phyloP scores from a whole-genome alignment of 1,284 basidiomycete genomes.

The Porogramme epimiltina region DNA sequence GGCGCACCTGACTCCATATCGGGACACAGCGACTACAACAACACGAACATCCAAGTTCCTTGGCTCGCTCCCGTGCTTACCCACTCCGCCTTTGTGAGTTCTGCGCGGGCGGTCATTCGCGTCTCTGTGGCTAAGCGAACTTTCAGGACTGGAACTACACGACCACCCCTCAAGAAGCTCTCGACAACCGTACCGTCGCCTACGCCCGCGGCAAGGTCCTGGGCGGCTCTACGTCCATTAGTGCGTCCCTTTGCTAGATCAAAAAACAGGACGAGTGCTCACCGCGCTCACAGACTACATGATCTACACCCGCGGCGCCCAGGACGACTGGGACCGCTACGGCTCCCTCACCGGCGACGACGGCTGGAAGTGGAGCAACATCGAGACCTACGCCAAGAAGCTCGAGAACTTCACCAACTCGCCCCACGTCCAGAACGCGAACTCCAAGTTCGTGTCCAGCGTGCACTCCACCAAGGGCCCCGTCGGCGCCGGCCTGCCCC shows the following conservation, averaged over 20 bases:
- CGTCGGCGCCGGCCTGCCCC: conserved; percentile 35
- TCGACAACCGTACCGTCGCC: conserved; percentile 27
- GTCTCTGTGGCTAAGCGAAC: background rate
- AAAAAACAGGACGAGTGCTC: no score
- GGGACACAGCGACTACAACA: conserved; percentile 4
- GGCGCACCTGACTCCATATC: background rate
- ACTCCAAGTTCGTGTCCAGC: conserved; percentile 7
- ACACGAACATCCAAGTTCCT: conserved; percentile 7
- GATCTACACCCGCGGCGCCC: conserved; percentile 42
- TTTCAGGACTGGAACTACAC: conserved; percentile 27
- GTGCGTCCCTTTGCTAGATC: conserved; percentile 10
- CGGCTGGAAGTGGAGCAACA: conserved; percentile 33
- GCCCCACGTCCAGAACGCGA: conserved; percentile 9
- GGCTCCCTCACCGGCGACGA: conserved; percentile 31
- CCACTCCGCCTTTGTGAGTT: conserved; percentile 3
- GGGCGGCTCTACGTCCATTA: conserved; percentile 29
- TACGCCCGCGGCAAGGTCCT: conserved; percentile 29
- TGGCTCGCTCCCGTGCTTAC: conserved; percentile 4
- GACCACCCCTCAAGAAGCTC: conserved; percentile 21
- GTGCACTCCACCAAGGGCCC: conserved; percentile 28
- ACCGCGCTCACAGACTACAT: conserved; percentile 35
- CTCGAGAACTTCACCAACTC: conserved; percentile 14
- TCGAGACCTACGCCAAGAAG: conserved; percentile 26
- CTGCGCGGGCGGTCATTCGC: background rate
- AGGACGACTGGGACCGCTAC: conserved; percentile 35